Base-by-base conservation (phyloP, 2,329 filamentous ascomycete genomes). In the Aspergillus fijiensis region DNA sequence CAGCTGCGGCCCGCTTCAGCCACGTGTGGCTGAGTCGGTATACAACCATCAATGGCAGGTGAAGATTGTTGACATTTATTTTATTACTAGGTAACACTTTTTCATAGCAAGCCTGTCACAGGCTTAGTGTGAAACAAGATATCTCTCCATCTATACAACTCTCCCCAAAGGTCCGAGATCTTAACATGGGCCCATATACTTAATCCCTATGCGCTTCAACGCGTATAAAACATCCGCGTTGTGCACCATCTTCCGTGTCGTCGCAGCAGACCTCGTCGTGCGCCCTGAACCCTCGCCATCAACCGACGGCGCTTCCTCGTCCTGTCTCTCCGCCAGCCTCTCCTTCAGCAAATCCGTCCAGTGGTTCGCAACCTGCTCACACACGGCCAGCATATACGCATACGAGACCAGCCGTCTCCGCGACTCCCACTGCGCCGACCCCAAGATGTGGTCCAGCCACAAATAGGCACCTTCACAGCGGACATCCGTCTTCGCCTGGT, bases 391-490 rank as follows among this genome's bases (percentile, higher is more conserved):
- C 12, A 77, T 60, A 59, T 78, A 77, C 10, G 65, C 69, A 42
- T 69, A 62, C 4, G 75, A 72, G 14, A 76, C 66, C 16, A 67
- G 59, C 31, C 60, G 65, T 33, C 70, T 67, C 35, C 70, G 62
- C 31, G 63, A 63, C 11, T 66, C 65, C 79, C 78, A 82, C 2
- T 69, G 66, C 3, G 70, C 54, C 11, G 76, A 76, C 5, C 70
- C 70, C 27, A 83, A 64, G 10, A 85, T 72, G 65, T 84, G 81
- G 9, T 77, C 64, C 27, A 83, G 65, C 84, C 84, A 86, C 35
- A 77, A 69, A 61, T 75, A 80, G 33, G 81, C 56, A 2, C 75
- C 80, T 69, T 85, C 80, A 39, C 69, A 69, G 6, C 68, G 64
- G 0, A 75, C 68, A 61, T 78, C 69, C 27, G 63, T 50, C 29